Conservation (phyloP, 2,329 filamentous ascomycete species). For the Ophiocordyceps camponoti-saundersi region DNA sequence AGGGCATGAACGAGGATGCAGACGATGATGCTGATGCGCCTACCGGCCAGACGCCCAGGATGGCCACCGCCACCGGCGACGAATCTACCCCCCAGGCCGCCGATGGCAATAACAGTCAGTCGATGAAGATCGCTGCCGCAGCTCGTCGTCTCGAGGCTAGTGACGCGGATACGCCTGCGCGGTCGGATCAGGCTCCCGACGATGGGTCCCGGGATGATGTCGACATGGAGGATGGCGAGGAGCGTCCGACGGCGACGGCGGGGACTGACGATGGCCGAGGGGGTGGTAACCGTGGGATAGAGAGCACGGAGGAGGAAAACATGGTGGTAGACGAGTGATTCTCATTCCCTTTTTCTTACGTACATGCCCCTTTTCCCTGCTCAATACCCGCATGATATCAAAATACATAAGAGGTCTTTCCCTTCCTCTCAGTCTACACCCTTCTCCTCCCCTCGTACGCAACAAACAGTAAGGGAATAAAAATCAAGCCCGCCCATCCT, state of each 20-base stretch:
- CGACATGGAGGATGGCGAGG: slow-evolving; percentile 35
- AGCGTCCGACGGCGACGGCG: slow-evolving; percentile 15
- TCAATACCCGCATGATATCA: neutral
- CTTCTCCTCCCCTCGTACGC: neutral
- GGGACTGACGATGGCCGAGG: slow-evolving; percentile 21
- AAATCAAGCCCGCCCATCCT: slow-evolving; percentile 13
- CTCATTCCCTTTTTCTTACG: neutral
- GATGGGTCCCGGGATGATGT: slow-evolving; percentile 34
- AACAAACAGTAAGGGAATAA: too few relatives aligned
- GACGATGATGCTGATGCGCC: slow-evolving; percentile 38
- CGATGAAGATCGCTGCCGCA: slow-evolving; percentile 7
- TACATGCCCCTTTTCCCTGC: neutral
- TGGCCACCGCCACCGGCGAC: slow-evolving; percentile 26
- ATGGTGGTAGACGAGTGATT: neutral
- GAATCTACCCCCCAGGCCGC: slow-evolving; percentile 27
- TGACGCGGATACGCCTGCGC: slow-evolving; percentile 8
- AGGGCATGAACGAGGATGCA: slow-evolving; percentile 59
- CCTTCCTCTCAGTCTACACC: neutral
- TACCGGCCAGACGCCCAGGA: slow-evolving; percentile 27
- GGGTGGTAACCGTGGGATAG: slow-evolving; percentile 3
- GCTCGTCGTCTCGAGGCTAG: slow-evolving; percentile 21
- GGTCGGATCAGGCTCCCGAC: slow-evolving; percentile 13
- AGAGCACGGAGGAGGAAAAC: neutral
- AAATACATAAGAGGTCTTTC: slow-evolving; percentile 9
- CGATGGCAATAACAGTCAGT: slow-evolving; percentile 22